Base-by-base conservation (phyloP, 345 rosid genomes). In the Dimocarpus longan region DNA sequence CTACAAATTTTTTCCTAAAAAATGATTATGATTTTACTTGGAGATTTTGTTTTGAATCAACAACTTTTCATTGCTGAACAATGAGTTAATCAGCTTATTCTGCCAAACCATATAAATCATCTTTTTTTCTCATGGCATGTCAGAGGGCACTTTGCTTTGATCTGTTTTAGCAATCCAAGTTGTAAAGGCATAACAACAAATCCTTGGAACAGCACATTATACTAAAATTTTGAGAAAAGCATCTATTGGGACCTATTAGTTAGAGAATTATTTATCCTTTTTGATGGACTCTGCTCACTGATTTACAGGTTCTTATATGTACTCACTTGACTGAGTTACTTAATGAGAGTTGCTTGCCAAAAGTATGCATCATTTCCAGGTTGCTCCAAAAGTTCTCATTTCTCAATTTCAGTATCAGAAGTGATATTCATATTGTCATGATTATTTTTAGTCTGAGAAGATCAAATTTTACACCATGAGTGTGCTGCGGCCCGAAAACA, bases 281-380 rank as follows among this genome's bases (percentile, higher is more conserved):
- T 60, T 19, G 10, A 60, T 60, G 7, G 57, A 68, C 6, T 22
- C 9, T 70, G 66, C 15, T 28, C 74, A 66, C 40, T 82, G 56
- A 15, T 16, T 79, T 75, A 54, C 87, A 93, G 99, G 96, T 92
- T 88, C 87, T 95, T 70, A 86, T 90, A 64, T 93, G 96, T 86
- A 95, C 98, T 81, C 99, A 95, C 82, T 83, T 95, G 92, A 88
- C 92, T 8, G 97, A 95, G 84, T 81, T 95, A 74, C 88, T 93
- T 70, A 83, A 83, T 75, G 93, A 90, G 80, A 86, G 84, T 80
- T 93, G 85, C 89, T 82, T 93, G 70, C 94, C 91, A 24, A 80
- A 89, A 89, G 99, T 93, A 87, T 64, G 79, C 21, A 60, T 85
- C 56, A 32, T 74, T 82, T 68, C 37, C 26, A 8, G 43, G 40